Evolutionary conservation across 306 rosid genomes (phyloP).

Genomic region (Castanea crenata): DNA sequence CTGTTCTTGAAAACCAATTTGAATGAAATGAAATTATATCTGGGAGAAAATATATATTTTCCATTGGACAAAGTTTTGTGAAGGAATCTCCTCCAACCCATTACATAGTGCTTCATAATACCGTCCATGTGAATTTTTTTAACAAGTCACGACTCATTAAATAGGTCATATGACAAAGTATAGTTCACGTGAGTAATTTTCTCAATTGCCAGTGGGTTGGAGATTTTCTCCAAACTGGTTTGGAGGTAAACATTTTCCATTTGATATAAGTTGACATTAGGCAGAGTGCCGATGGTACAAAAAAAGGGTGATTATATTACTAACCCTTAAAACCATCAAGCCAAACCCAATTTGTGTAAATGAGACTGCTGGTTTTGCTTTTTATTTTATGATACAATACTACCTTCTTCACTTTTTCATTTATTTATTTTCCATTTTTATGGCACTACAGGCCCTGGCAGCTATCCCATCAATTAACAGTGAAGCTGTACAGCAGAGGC

Average conservation of each 20-base stretch:
- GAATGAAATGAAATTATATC: neutral
- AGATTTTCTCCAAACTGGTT: too few relatives aligned
- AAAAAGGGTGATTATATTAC: neutral
- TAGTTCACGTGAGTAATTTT: too few relatives aligned
- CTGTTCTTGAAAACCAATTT: neutral
- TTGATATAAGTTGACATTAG: neutral
- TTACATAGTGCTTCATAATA: too few relatives aligned
- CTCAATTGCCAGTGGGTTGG: too few relatives aligned
- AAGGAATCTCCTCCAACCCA: too few relatives aligned
- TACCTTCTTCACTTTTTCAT: neutral
- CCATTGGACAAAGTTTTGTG: too few relatives aligned
- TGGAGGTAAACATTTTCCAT: neutral
- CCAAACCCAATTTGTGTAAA: slow-evolving; percentile 1
- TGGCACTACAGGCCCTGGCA: slow-evolving; percentile 78
- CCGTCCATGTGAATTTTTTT: too few relatives aligned
- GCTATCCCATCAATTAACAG: slow-evolving; percentile 89
- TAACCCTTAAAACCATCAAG: slow-evolving; percentile 8
- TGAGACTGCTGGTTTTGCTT: slow-evolving; percentile 1
- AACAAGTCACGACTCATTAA: too few relatives aligned
- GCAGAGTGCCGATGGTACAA: neutral
- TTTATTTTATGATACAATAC: neutral
- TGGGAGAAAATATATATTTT: neutral
- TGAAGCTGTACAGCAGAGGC: slow-evolving; percentile 80
- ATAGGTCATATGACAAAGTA: too few relatives aligned
- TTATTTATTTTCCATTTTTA: neutral